These are phyloP conservation scores for Saccharomyces hybrid DNA, from an alignment of 1,139 yeast genomes.

Conservation along the genomic window DNA sequence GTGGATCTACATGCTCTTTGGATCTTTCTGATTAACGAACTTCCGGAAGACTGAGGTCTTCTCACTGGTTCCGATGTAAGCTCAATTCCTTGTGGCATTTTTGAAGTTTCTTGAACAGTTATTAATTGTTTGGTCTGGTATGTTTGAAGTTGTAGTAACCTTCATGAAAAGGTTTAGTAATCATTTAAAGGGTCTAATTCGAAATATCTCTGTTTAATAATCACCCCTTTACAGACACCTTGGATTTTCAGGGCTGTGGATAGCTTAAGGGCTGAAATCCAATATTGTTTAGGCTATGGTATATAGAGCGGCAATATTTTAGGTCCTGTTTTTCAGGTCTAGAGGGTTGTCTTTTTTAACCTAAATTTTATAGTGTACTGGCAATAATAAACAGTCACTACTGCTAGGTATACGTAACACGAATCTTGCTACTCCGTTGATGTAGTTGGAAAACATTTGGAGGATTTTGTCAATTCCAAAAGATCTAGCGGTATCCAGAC, in stretches of 20 bases:
- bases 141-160: background rate
- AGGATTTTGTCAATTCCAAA: too few species aligned
- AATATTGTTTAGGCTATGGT: too few species aligned
- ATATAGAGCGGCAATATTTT: too few species aligned
- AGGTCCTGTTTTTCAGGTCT: too few species aligned
- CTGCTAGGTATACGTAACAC: too few species aligned
- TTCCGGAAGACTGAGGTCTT: constrained; percentile 25
- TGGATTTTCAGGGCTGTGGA: background rate
- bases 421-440: too few species aligned
- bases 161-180: background rate
- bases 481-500: too few species aligned
- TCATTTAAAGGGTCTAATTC: background rate
- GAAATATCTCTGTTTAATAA: background rate
- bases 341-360: too few species aligned
- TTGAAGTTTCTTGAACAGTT: background rate
- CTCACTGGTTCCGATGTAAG: constrained; percentile 30
- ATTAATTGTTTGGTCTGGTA: too few species aligned
- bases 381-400: too few species aligned
- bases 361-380: too few species aligned
- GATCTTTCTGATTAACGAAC: constrained; percentile 49
- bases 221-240: background rate
- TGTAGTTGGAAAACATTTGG: too few species aligned
- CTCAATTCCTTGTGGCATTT: constrained; percentile 23
- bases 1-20: constrained; percentile 88
- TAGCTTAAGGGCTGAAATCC: background rate